Percentiles rank a stretch among this genome's conserved stretches.
Evolutionary conservation across 495 filamentous ascomycete species (phyloP).

Genomic region (Pyrenula massariospora): DNA sequence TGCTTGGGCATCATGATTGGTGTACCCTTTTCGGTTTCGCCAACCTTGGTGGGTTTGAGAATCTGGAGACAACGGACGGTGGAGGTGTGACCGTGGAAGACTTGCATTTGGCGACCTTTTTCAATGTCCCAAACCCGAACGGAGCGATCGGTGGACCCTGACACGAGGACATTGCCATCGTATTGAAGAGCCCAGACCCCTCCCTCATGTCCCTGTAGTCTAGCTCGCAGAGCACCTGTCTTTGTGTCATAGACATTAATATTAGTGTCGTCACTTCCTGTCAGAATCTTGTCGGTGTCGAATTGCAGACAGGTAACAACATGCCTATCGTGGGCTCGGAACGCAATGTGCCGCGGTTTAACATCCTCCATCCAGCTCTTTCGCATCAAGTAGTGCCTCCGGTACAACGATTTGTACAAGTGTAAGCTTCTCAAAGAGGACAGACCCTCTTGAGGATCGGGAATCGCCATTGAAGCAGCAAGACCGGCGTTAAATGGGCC

Average conservation of each 20-base stretch:
- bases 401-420: conserved; percentile 93
- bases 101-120: conserved; percentile 76
- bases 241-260: conserved; percentile 99
- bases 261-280: conserved; percentile 92
- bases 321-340: conserved; percentile 87
- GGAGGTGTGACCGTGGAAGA: conserved; percentile 95
- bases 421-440: conserved; percentile 70
- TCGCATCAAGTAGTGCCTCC: conserved; percentile 77
- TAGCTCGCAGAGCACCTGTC: conserved; percentile 72
- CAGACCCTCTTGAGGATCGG: conserved; percentile 70
- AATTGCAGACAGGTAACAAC: conserved; percentile 98
- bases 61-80: conserved; percentile 96
- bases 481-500: conserved; percentile 80
- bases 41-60: conserved; percentile 71
- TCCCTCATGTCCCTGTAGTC: conserved; percentile 85
- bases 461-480: conserved; percentile 67
- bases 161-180: conserved; percentile 86
- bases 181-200: conserved; percentile 98
- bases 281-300: conserved; percentile 94
- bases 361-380: conserved; percentile 83
- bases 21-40: conserved; percentile 57
- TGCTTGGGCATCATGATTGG: conserved; percentile 80
- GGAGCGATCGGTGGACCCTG: conserved; percentile 89
- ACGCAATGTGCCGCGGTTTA: conserved; percentile 88
- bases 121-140: conserved; percentile 98